Base-by-base conservation (phyloP, 1,284 basidiomycete genomes). In the Sutorius eximius region DNA sequence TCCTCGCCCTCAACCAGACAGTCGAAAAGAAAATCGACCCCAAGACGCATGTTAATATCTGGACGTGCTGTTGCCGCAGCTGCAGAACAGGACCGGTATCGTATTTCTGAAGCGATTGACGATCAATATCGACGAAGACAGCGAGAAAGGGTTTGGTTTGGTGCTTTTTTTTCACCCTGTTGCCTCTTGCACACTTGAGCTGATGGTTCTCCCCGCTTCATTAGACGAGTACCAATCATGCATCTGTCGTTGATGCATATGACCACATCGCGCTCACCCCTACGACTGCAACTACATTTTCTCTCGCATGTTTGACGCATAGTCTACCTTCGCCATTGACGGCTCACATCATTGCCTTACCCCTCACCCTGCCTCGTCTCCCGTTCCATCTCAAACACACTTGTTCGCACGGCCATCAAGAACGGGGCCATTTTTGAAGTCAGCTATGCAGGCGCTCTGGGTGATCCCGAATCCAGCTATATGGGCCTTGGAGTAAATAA, bases 361-460 rank as follows among this genome's bases (percentile, higher is more conserved):
- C 93, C 15, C 78, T 94, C n/a, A 87, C 87, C 0, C 76, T 85
- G 0, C 86, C 91, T 0, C 83, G 91, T 3, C 78, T 93, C 0
- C 87, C 91, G 0, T 94, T 89, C 69, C 80, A 87, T 61, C 77
- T 95, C 59, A 92, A 91, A 64, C 87, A 92, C 90, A 0, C 79
- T 92, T 43, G 81, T 95, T 36, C 82, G 89, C 43, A 87, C 89
- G 0, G 91, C 93, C 0, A 76, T 93, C 13, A 86, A 87, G 61
- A 91, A 92, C 59, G 93, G 93, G 7, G 86, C 86, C 0, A 86
- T 87, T 0, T 94, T 95, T 63, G 93, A 95, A 68, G 80, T 95
- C 47, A 79, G 76, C 55, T 93, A 95, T 60, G 80, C 82, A 0
- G 89, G 89, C 16, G 86, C 88, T 0, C 70, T 92, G 0, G 83